Conservation (phyloP, 306 rosid genomes). For the Pueraria montana region DNA sequence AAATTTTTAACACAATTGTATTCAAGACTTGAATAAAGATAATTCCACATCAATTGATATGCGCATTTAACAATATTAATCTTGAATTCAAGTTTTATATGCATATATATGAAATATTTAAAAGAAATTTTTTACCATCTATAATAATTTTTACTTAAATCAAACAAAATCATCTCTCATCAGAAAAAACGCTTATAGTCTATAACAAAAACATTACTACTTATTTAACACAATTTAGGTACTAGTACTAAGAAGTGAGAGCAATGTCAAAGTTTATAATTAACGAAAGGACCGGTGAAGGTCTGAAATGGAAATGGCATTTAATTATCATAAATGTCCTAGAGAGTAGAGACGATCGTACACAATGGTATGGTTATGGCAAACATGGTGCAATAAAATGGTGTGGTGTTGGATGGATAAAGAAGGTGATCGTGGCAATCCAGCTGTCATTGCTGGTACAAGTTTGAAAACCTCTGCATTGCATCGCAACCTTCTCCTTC, state of each 20-base stretch:
- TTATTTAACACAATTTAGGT: not conserved
- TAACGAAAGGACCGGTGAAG: not conserved
- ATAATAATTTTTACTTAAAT: too few relatives aligned
- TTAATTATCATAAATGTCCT: slow-evolving; percentile 11
- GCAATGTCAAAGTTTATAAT: not conserved
- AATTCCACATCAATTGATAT: too few relatives aligned
- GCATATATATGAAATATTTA: too few relatives aligned
- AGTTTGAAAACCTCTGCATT: slow-evolving; percentile 13
- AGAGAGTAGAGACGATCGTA: not conserved
- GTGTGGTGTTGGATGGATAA: not conserved
- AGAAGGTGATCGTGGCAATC: slow-evolving; percentile 57
- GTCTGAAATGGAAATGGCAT: not conserved
- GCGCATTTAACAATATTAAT: too few relatives aligned
- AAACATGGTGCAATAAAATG: not conserved
- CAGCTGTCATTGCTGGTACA: slow-evolving; percentile 58
- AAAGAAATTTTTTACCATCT: too few relatives aligned
- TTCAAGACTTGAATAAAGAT: too few relatives aligned
- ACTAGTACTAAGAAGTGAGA: not conserved
- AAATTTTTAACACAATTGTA: too few relatives aligned
- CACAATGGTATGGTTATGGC: not conserved
- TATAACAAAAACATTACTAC: too few relatives aligned
- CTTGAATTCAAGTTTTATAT: too few relatives aligned
- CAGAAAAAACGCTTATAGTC: too few relatives aligned
- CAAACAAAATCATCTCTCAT: too few relatives aligned
- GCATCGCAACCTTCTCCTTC: slow-evolving; percentile 9